Conservation (phyloP, 2,329 filamentous ascomycete genomes). For the Tolypocladium paradoxum region DNA sequence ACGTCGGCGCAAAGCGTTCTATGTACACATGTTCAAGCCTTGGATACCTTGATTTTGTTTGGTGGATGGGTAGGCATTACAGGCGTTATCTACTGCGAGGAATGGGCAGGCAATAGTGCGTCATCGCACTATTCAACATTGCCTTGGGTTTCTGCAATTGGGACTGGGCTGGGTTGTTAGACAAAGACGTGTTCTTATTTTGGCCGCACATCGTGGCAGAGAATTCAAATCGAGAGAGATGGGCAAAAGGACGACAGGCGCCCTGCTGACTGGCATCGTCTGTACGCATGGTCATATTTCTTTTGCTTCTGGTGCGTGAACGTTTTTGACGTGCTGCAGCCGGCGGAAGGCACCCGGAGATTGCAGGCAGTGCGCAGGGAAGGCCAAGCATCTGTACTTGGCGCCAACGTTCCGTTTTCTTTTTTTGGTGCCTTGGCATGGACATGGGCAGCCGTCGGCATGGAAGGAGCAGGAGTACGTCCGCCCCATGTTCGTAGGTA, state of each 20-base stretch:
- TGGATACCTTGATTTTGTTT: conserved; percentile 12
- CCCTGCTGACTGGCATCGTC: not conserved
- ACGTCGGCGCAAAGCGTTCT: conserved; percentile 9
- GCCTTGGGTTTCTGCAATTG: not conserved
- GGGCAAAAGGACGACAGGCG: not conserved
- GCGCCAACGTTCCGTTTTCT: not conserved
- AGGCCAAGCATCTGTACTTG: not conserved
- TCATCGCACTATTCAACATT: not conserved
- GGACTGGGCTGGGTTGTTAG: not conserved
- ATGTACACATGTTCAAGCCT: conserved; percentile 16
- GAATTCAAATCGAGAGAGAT: not conserved
- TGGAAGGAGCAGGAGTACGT: not conserved
- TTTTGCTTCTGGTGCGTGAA: not conserved
- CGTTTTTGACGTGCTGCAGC: not conserved
- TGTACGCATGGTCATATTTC: not conserved
- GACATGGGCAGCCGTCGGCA: not conserved
- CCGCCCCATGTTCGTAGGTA: no score
- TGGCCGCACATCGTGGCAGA: not conserved
- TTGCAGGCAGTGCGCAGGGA: not conserved
- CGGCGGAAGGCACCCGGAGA: not conserved
- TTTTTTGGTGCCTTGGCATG: not conserved
- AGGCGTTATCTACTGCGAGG: conserved; percentile 12
- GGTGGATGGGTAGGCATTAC: conserved; percentile 15
- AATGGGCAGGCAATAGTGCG: not conserved
- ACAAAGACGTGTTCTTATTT: not conserved